Evolutionary conservation across 1,284 basidiomycete species (phyloP), one percentile per base, ranked within the genome.

Genomic region (Pseudozyma hubeiensis): DNA sequence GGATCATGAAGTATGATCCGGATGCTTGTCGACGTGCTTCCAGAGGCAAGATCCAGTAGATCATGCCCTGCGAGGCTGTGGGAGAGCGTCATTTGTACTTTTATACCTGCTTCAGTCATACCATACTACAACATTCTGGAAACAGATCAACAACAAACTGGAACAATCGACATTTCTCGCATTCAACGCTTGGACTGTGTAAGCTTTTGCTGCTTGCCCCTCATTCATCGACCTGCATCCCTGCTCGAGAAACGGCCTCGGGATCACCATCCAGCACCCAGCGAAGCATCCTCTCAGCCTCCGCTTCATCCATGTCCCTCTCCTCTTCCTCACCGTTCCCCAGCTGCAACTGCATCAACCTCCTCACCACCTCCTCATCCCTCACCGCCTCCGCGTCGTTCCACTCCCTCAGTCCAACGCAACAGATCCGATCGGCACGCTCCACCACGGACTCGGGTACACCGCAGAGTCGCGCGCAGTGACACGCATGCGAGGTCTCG

Each of bases 1-100:
- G 97, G 96, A 91, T 99, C 70, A 87, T 92, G 65, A 92, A 90
- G 84, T 91, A 96, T 66, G 85, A 87, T 52, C 82, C 80, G 4
- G 62, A 77, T 29, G 79, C 80, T 7, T 73, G 60, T 50, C 57
- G 69, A 7, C 70, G 80, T 7, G 80, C 80, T 5, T 73, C 71
- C 11, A 48, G 75, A 3, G 74, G 74, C 51, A 76, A 74, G 56
- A 63, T 72, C 39, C 69, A 72, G 46, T 72, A 59, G 50, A 4
- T n/a, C 16, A 11, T 11, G 40, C 5, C 9, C 2, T 5, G 24
- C 24, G 24, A 4, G 24, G 24, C 24, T 24, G 24, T 24, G 24
- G 24, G 24, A 24, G 24, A 24, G 24, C 24, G 24, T 24, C 24
- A 24, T 24, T 24, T 24, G 24, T 37, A 11, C 5, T 31, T n/a